Conservation (phyloP, 768 basidiomycete species). For the Chalciporus sphaerocephalus region DNA sequence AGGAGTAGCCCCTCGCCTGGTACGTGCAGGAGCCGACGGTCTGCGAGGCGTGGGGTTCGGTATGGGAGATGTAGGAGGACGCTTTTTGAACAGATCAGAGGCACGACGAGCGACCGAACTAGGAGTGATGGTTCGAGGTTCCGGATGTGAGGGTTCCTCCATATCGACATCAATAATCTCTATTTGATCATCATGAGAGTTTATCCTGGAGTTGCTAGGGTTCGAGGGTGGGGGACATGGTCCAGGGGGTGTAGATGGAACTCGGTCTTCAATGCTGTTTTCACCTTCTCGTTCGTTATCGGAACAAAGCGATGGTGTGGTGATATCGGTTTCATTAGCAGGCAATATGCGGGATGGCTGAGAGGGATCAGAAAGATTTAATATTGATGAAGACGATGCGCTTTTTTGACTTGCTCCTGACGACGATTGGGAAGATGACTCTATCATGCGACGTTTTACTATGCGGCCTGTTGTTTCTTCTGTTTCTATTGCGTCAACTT, state of each 20-base stretch:
- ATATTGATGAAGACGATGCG: slow-evolving; percentile 19
- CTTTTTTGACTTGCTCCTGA: slow-evolving; percentile 13
- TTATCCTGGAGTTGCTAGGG: background rate
- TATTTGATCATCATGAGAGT: slow-evolving; percentile 10
- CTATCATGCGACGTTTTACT: slow-evolving; percentile 38
- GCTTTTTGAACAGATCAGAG: slow-evolving; percentile 49
- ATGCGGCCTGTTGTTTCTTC: slow-evolving; percentile 27
- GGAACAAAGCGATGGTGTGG: slow-evolving; percentile 71
- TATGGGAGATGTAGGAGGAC: slow-evolving; percentile 63
- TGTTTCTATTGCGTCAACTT: slow-evolving; percentile 19
- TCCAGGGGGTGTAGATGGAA: slow-evolving; percentile 49
- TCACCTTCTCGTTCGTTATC: slow-evolving; percentile 58
- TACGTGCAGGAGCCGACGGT: slow-evolving; percentile 55
- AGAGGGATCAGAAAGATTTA: slow-evolving; percentile 23
- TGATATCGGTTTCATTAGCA: slow-evolving; percentile 37
- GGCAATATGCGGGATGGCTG: slow-evolving; percentile 24
- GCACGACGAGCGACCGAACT: slow-evolving; percentile 13
- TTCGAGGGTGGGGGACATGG: slow-evolving; percentile 20
- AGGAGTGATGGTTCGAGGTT: slow-evolving; percentile 6
- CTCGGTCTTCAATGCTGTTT: slow-evolving; percentile 43
- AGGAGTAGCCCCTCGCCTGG: slow-evolving; percentile 32
- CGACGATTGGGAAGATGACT: slow-evolving; percentile 26
- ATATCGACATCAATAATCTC: slow-evolving; percentile 40
- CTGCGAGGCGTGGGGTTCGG: slow-evolving; percentile 49
- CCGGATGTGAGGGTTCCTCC: slow-evolving; percentile 19